Conservation (phyloP, 176 grass and related monocot species). For the Tillandsia leiboldiana region DNA sequence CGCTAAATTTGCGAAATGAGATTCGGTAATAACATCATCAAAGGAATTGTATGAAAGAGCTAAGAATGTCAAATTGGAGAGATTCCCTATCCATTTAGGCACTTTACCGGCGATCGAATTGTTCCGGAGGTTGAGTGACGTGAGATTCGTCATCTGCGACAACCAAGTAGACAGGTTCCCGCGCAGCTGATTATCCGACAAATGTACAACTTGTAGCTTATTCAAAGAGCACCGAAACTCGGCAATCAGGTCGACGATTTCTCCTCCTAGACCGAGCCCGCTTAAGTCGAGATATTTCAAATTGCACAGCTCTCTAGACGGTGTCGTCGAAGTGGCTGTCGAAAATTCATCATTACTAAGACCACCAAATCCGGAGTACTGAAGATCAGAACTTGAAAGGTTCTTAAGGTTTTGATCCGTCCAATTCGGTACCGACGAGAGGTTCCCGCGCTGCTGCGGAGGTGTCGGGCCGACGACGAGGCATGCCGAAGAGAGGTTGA, state of each 20-base stretch:
- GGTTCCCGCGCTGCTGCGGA: not conserved
- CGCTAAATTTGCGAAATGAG: conserved; percentile 13
- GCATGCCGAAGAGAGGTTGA: not conserved
- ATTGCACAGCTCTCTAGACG: conserved; percentile 10
- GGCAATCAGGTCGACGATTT: not conserved
- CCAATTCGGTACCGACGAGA: conserved; percentile 12
- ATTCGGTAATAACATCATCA: conserved; percentile 13
- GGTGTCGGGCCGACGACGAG: not conserved
- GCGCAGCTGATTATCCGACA: not conserved
- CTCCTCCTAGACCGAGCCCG: not conserved
- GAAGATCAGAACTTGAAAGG: not conserved
- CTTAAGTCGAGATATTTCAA: conserved; percentile 10
- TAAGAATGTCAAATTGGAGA: not conserved
- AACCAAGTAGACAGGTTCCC: conserved; percentile 13
- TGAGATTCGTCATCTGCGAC: conserved; percentile 4
- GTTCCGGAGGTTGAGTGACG: not conserved
- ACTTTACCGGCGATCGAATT: conserved; percentile 20
- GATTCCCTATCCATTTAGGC: conserved; percentile 9
- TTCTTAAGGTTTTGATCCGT: conserved; percentile 4
- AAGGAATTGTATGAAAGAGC: conserved; percentile 9
- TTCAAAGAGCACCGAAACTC: not conserved
- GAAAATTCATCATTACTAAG: not conserved
- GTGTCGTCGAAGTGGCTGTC: not conserved
- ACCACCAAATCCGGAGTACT: not conserved
- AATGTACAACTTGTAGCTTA: not conserved